A percentile compares a stretch with the other conserved stretches of the same genome.
Evolutionary conservation across 352 stramenopile species (phyloP).

Genomic region (Phytophthora hibernalis): DNA sequence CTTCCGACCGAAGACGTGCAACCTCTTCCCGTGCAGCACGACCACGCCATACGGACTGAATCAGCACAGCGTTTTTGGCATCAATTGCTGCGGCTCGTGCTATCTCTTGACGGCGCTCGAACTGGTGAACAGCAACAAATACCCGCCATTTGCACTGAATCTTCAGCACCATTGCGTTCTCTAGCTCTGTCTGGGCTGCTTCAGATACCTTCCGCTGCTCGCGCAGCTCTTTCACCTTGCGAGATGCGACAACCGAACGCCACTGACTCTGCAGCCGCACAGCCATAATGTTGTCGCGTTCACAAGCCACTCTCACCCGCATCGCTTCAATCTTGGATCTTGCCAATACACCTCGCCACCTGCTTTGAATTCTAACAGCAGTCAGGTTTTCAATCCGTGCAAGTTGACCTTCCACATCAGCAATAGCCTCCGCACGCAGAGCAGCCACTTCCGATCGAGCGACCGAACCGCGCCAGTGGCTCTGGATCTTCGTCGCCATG

Average conservation of each 20-base stretch:
- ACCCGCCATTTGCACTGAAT: slow-evolving; percentile 38
- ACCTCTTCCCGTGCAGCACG: slow-evolving; percentile 12
- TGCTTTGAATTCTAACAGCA: slow-evolving; percentile 38
- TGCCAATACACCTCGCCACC: slow-evolving; percentile 39
- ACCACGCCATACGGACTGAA: slow-evolving; percentile 32
- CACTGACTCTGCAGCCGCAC: slow-evolving; percentile 24
- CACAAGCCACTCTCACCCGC: not conserved
- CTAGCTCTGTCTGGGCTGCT: not conserved
- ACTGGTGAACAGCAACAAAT: not conserved
- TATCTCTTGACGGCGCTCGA: slow-evolving; percentile 11
- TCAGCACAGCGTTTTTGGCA: slow-evolving; percentile 21
- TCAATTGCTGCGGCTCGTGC: slow-evolving; percentile 5
- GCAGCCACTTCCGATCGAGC: slow-evolving; percentile 9
- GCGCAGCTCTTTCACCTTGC: slow-evolving; percentile 25
- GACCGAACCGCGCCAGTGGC: slow-evolving; percentile 34
- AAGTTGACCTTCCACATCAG: slow-evolving; percentile 28
- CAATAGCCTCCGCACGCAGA: slow-evolving; percentile 23
- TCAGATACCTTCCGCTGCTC: not conserved
- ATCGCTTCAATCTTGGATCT: not conserved
- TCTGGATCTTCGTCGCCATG: slow-evolving; percentile 38
- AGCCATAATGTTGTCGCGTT: slow-evolving; percentile 21
- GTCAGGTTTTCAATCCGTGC: slow-evolving; percentile 39
- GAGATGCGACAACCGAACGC: slow-evolving; percentile 19
- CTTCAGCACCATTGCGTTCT: slow-evolving; percentile 34
- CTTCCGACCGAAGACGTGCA: slow-evolving; percentile 6